Evolutionary conservation across 345 rosid genomes (phyloP).

Genomic region (Bruguiera parviflora): DNA sequence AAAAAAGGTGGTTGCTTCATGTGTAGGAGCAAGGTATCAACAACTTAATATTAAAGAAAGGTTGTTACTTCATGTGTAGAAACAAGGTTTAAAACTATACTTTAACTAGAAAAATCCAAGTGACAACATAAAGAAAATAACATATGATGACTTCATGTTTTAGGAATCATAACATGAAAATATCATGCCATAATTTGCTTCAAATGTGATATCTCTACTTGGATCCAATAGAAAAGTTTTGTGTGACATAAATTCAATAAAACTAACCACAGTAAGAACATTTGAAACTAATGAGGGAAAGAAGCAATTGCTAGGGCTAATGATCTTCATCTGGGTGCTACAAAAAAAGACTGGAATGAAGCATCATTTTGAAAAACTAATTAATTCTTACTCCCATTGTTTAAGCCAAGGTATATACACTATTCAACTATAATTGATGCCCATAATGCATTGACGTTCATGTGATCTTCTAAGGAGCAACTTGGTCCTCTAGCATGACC

Average conservation of each 20-base stretch:
- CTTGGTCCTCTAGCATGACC: constrained; percentile 42
- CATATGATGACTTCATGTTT: neutral
- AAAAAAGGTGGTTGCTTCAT: too few relatives aligned
- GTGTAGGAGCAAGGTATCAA: neutral
- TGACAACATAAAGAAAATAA: neutral
- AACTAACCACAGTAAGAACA: constrained; percentile 93
- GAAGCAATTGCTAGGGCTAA: constrained; percentile 91
- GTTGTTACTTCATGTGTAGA: too few relatives aligned
- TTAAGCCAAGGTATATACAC: constrained; percentile 79
- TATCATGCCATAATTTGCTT: too few relatives aligned
- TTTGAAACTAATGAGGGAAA: constrained; percentile 84
- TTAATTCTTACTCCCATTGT: constrained; percentile 46
- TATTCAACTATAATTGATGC: constrained; percentile 83
- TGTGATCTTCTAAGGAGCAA: constrained; percentile 35
- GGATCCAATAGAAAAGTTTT: neutral
- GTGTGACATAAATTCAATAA: neutral
- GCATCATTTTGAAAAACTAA: constrained; percentile 21
- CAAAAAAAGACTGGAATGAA: constrained; percentile 70
- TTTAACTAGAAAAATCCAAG: neutral
- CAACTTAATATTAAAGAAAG: neutral
- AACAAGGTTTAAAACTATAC: neutral
- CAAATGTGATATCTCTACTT: neutral
- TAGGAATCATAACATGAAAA: neutral
- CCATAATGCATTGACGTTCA: constrained; percentile 78
- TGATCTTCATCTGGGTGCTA: constrained; percentile 96